Evolutionary conservation across 805 yeast species (phyloP), one percentile per base, ranked within the genome.

Genomic region (Saccharomyces paradoxus): DNA sequence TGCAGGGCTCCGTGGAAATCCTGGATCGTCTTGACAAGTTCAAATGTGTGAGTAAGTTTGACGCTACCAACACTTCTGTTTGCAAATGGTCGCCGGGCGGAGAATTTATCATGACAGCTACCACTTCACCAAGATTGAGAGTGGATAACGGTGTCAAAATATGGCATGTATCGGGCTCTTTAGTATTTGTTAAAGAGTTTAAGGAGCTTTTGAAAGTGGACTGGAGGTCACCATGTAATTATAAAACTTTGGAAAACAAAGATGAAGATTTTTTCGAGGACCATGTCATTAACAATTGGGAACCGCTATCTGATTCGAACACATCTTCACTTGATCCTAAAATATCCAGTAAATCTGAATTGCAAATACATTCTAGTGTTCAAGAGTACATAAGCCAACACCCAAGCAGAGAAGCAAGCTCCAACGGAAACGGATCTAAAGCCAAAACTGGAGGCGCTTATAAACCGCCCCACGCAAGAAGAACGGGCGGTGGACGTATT

Each of bases 21-120:
- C 84, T 90, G 68, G 99, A 94, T 75, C 87, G 97, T 68, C 89
- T 84, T 70, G 83, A 86, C 67, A 86, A 87, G 71, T 92, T 90
- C 70, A 74, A 78, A 54, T 87, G 88, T 70, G 81, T 94, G 52
- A 77, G 90, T 22, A 79, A 88, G 21, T 86, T 94, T 65, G 88
- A 89, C 66, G 99, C 98, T 13, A 75, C 96, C 48, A 95, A 94
- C 74, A 90, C 98, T 14, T 86, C 96, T n/a, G 95, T 86, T 48
- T 92, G 97, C 70, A 89, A 88, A 70, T 94, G 99, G 99, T 84
- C 95, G 2, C 99, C 99, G 9, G 96, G 94, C 72, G 98, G 99
- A 41, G 83, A 94, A 65, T 90, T 79, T 67, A 83, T 94, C 55
- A 74, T 94, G 70, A 92, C 98, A 14, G 98, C 99, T 21, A 95